Percentiles rank a stretch among this genome's conserved stretches.
These are phyloP conservation scores for Hygrophoropsis aurantiaca DNA, from an alignment of 768 basidiomycete species.

Conservation along the genomic window DNA sequence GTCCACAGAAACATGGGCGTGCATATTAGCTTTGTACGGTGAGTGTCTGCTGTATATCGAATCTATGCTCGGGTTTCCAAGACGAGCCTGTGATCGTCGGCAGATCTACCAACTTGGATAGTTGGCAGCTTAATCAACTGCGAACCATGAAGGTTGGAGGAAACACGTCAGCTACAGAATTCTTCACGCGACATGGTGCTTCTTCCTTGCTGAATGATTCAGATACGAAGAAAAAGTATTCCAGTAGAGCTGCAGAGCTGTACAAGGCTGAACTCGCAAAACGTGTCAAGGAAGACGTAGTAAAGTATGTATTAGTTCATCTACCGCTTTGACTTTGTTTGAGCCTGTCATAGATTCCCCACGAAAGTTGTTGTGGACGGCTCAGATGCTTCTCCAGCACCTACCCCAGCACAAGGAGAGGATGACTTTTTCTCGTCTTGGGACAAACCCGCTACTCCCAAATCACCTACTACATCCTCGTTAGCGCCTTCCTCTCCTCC, in stretches of 20 bases:
- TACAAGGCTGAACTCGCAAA: slow-evolving; percentile 91
- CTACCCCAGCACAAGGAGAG: slow-evolving; percentile 52
- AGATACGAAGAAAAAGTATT: slow-evolving; percentile 89
- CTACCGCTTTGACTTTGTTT: background rate
- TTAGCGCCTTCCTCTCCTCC: slow-evolving; percentile 55
- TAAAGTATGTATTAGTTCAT: slow-evolving; percentile 46
- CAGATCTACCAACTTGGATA: slow-evolving; percentile 95
- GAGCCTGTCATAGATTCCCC: slow-evolving; percentile 57
- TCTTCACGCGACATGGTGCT: slow-evolving; percentile 88
- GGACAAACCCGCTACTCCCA: slow-evolving; percentile 77
- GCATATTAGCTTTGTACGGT: slow-evolving; percentile 97
- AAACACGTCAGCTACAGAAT: slow-evolving; percentile 82
- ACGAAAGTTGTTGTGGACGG: slow-evolving; percentile 82
- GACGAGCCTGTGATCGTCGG: slow-evolving; percentile 5
- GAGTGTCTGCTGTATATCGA: slow-evolving; percentile 26
- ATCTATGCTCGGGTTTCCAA: background rate
- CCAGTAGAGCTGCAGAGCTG: slow-evolving; percentile 75
- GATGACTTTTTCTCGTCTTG: slow-evolving; percentile 98
- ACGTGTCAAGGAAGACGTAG: slow-evolving; percentile 74
- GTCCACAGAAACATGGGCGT: slow-evolving; percentile 96
- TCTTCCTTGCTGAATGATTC: slow-evolving; percentile 63
- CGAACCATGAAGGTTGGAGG: slow-evolving; percentile 97
- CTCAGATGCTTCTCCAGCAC: slow-evolving; percentile 44
- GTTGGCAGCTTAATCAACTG: slow-evolving; percentile 88
- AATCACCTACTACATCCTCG: slow-evolving; percentile 51